phyloP scores from a whole-genome alignment of 768 basidiomycete genomes.

The Tylopilus subfusipes region DNA sequence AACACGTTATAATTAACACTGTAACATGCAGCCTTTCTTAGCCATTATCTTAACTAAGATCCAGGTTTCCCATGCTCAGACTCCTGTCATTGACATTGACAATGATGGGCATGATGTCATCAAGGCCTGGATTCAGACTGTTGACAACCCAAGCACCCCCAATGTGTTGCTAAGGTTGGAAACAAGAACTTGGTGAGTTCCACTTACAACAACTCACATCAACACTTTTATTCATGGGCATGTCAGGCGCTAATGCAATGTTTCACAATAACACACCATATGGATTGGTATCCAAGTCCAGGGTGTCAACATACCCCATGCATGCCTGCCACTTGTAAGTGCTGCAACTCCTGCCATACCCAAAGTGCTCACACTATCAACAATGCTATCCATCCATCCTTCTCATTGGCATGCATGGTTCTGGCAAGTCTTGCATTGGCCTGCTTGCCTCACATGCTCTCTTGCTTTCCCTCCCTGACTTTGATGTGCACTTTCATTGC shows the following conservation, averaged over 20 bases:
- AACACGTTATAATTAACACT: too few species aligned
- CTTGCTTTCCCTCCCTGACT: constrained; percentile 76
- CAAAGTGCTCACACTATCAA: constrained; percentile 22
- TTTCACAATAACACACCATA: neutral
- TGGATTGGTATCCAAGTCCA: constrained; percentile 88
- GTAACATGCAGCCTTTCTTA: too few species aligned
- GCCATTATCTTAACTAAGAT: too few species aligned
- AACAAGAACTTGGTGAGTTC: too few species aligned
- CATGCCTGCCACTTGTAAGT: constrained; percentile 32
- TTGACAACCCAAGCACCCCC: too few species aligned
- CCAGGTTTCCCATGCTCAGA: too few species aligned
- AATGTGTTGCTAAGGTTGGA: too few species aligned
- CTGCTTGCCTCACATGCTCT: constrained; percentile 69
- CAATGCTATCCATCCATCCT: constrained; percentile 65
- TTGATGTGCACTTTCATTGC: constrained; percentile 73
- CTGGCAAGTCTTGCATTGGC: constrained; percentile 91
- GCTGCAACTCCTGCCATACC: constrained; percentile 37
- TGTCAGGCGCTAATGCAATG: too few species aligned
- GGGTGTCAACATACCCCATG: constrained; percentile 69
- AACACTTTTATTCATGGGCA: constrained; percentile 1
- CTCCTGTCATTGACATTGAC: too few species aligned
- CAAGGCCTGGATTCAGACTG: too few species aligned
- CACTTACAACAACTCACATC: too few species aligned
- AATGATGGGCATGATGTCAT: too few species aligned
- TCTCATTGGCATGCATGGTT: constrained; percentile 94